Base-by-base conservation (phyloP, 805 yeast species). In the Cyberlindnera bimundalis region DNA sequence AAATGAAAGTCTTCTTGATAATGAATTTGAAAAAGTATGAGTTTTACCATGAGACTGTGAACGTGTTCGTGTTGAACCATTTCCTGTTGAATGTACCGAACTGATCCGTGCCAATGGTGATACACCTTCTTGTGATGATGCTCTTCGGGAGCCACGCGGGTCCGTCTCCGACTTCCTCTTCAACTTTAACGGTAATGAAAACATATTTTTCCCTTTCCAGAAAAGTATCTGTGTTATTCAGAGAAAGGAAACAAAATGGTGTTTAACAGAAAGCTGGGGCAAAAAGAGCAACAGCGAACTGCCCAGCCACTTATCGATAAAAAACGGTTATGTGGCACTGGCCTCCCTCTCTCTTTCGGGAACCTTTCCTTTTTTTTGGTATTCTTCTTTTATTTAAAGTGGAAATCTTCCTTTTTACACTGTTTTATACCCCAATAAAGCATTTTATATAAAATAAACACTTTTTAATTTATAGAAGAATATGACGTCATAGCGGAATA, bases 1-100 rank as follows among this genome's bases (percentile, higher is more conserved):
- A 31, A 52, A 43, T 14, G 56, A 52, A n/a, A 52, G 36, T 4
- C 46, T 39, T 23, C 33, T 43, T 5, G 45, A 32, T 14, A 51
- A 32, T 11, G 50, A 39, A 28, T 39, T 39, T 11, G 51, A 41
- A 12, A 47, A 27, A 3, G 42, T 26, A 2, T 45, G 35, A 7
- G 36, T n/a, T 23, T 31, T 30, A 19, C 39, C 16, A 17, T 45
- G 40, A 5, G 47, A 39, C 33, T 42, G 40, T 5, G 51, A 43
- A 16, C 45, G 43, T 5, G 35, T 12, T 25, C 15, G 6, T 21
- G 24, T 10, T 10, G 6, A 10, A 7, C 9, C 24, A 21, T 10
- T n/a, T 10, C 11, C 23, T 32, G 30, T 20, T 26, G 35, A 18
- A n/a, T 39, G 31, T 17, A 29, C 15, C 11, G 43, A 40, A 17